A percentile compares a stretch with the other conserved stretches of the same genome.
phyloP scores from a whole-genome alignment of 2,329 filamentous ascomycete genomes.

The Cercospora beticola region DNA sequence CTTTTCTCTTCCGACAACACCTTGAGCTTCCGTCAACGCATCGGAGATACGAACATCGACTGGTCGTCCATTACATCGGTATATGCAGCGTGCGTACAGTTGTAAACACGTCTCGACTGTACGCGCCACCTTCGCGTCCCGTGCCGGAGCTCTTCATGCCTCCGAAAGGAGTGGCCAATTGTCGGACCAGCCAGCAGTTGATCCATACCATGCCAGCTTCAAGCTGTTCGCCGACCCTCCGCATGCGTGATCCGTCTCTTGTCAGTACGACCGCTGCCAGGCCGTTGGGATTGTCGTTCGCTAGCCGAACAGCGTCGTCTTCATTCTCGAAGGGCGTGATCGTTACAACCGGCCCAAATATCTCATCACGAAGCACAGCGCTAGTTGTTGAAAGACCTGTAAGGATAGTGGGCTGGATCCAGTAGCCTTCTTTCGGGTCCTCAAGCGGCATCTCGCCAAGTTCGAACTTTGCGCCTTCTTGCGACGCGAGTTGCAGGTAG shows the following conservation, averaged over 20 bases:
- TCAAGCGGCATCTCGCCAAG: constrained; percentile 5
- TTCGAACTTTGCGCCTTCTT: constrained; percentile 15
- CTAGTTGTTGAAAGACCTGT: constrained; percentile 43
- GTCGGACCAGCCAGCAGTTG: constrained; percentile 16
- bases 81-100: constrained; percentile 17
- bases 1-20: not conserved
- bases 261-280: constrained; percentile 18
- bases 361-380: constrained; percentile 38
- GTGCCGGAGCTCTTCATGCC: constrained; percentile 19
- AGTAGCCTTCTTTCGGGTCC: constrained; percentile 38
- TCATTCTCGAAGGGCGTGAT: constrained; percentile 39
- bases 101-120: constrained; percentile 19
- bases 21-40: not conserved
- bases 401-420: constrained; percentile 51
- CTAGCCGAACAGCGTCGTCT: constrained; percentile 36
- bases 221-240: constrained; percentile 16
- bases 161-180: constrained; percentile 16
- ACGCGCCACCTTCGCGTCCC: constrained; percentile 17
- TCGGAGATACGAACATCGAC: not conserved
- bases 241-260: constrained; percentile 14
- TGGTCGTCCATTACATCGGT: constrained; percentile 13
- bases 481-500: constrained; percentile 9
- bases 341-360: constrained; percentile 41
- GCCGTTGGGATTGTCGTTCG: constrained; percentile 34
- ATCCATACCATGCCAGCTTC: constrained; percentile 18